A percentile compares a stretch with the other conserved stretches of the same genome.
phyloP scores from a whole-genome alignment of 2,329 filamentous ascomycete genomes.

The Botrytis aclada region DNA sequence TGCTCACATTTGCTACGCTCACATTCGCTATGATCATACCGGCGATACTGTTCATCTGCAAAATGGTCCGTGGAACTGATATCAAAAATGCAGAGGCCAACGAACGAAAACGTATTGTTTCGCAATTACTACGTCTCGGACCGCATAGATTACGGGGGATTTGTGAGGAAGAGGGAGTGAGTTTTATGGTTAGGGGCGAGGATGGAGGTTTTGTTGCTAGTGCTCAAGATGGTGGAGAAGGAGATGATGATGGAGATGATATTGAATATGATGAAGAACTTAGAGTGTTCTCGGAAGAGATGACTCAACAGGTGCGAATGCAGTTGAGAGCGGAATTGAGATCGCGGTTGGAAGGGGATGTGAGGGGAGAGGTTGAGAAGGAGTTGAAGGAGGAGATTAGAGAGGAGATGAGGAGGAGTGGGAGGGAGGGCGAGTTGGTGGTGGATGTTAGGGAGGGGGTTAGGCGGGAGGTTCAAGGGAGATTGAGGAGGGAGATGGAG shows the following conservation, averaged over 20 bases:
- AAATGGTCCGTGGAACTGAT: too few relatives aligned
- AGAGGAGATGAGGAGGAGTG: neutral
- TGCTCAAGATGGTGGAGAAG: neutral
- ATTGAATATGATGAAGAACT: neutral
- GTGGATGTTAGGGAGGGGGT: neutral
- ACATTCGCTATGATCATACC: neutral
- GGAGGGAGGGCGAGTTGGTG: neutral
- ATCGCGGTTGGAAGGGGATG: neutral
- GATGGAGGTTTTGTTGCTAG: neutral
- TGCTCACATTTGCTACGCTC: neutral
- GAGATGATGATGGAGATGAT: neutral
- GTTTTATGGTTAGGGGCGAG: neutral
- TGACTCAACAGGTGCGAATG: neutral
- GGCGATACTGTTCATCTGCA: neutral
- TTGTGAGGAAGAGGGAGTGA: neutral
- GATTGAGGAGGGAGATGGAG: neutral
- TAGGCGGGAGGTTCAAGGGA: neutral
- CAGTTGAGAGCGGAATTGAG: neutral
- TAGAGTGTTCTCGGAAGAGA: neutral
- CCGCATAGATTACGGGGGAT: neutral
- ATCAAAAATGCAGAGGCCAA: neutral
- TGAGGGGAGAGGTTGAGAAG: neutral
- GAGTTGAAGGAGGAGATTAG: neutral
- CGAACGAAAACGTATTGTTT: neutral
- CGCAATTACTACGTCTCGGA: neutral